Conservation (phyloP, 2,329 filamentous ascomycete genomes). For the Paraconiothyrium brasiliense region DNA sequence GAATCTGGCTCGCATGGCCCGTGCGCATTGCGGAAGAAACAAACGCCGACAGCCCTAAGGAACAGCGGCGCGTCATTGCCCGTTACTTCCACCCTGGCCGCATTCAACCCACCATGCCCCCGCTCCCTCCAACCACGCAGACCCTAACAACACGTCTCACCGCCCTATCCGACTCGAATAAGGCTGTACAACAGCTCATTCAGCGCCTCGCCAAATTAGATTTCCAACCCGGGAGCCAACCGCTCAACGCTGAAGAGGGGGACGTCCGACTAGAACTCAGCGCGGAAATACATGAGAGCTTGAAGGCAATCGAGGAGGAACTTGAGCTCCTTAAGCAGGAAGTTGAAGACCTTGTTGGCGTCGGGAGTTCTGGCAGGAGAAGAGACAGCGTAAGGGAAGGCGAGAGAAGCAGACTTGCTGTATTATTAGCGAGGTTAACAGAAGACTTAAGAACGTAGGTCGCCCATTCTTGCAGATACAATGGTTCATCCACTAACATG, state of each 20-base stretch:
- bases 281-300: conserved; percentile 78
- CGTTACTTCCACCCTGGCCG: conserved; percentile 37
- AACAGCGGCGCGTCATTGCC: conserved; percentile 39
- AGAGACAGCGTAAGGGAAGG: conserved; percentile 65
- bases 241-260: conserved; percentile 68
- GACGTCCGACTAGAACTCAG: conserved; percentile 76
- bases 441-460: conserved; percentile 77
- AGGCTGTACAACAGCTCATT: conserved; percentile 64
- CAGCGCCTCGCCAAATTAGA: conserved; percentile 67
- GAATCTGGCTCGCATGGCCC: conserved; percentile 21
- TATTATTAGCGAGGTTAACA: conserved; percentile 71
- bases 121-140: conserved; percentile 45
- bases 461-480: not conserved
- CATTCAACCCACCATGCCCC: conserved; percentile 40
- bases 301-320: conserved; percentile 84
- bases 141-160: conserved; percentile 60
- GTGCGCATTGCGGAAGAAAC: conserved; percentile 32
- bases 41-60: conserved; percentile 26
- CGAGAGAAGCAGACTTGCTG: conserved; percentile 71
- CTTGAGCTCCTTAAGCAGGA: conserved; percentile 83
- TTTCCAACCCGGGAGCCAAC: conserved; percentile 70
- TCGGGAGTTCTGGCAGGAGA: conserved; percentile 43
- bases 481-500: conserved; percentile 12
- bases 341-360: conserved; percentile 71
- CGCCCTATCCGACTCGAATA: conserved; percentile 63